Evolutionary conservation across 306 rosid species (phyloP), one percentile per base, ranked within the genome.

Genomic region (Oxytropis ochrocephala): DNA sequence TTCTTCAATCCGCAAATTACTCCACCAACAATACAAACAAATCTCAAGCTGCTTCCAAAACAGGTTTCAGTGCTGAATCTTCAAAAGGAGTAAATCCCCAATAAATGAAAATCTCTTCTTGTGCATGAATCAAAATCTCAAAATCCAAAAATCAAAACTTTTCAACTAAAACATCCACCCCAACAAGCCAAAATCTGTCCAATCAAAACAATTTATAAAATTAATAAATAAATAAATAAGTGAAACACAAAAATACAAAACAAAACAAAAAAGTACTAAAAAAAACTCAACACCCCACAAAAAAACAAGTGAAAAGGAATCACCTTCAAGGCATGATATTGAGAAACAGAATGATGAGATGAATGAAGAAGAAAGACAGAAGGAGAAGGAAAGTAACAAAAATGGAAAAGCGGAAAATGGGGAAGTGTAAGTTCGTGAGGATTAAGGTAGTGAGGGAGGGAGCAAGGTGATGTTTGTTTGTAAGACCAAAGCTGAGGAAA

Each of bases 401-500:
- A 84, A 72, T 55, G 73, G 75, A 19, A 68, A 69, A 73, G 67
- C 41, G 39, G 69, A 59, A 63, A 77, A 64, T 70, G 72, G 70
- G 73, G 51, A 54, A 62, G 56, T 70, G 5, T 2, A 11, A 17
- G 2, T 69, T 70, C 81, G 70, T 73, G 75, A 80, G 83, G 82
- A 55, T 36, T 56, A 36, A 80, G 83, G 82, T 60, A 67, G 68
- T 11, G 43, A 38, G 43, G 9, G 9, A 35, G 39, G 8, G 73
- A 39, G 64, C 1, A 30, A 62, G 80, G 75, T 70, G 75, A 78
- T 81, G 77, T 78, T 75, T 70, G 11, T 10, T 10, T 7, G 66
- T 39, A 70, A 66, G 85, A 85, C 81, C 89, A 81, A 83, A 79
- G 84, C 64, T 77, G 81, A 77, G 64, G 74, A 83, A 78, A 88